Conservation (phyloP, 441 rosid species). For the Pelargonium cotyledonis region DNA sequence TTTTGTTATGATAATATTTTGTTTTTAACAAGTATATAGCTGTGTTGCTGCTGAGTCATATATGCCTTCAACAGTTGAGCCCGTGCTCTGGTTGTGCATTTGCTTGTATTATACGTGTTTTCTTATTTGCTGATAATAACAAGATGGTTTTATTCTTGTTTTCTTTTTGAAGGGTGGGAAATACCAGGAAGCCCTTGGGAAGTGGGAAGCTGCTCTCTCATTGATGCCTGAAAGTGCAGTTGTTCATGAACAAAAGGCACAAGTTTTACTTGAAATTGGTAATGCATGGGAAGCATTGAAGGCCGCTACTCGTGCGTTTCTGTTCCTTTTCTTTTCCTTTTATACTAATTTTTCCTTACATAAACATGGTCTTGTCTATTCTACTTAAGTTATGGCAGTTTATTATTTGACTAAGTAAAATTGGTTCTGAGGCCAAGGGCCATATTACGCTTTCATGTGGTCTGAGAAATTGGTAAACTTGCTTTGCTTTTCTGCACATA, state of each 20-base stretch:
- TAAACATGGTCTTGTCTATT: not conserved
- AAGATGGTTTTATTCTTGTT: slow-evolving; percentile 7
- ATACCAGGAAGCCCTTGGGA: slow-evolving; percentile 72
- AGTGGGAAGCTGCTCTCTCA: slow-evolving; percentile 82
- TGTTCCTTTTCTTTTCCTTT: slow-evolving; percentile 7
- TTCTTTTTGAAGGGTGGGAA: slow-evolving; percentile 59
- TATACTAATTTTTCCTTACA: not conserved
- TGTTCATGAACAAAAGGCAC: slow-evolving; percentile 85
- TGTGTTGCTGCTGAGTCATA: not conserved
- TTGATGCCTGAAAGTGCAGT: slow-evolving; percentile 56
- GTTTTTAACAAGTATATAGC: no score
- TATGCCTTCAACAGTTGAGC: not conserved
- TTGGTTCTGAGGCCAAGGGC: not conserved
- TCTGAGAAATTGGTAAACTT: slow-evolving; percentile 1
- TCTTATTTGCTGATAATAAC: not conserved
- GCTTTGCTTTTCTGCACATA: not conserved
- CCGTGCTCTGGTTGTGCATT: not conserved
- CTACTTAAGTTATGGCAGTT: not conserved
- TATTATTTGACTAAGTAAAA: not conserved
- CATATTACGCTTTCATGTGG: not conserved
- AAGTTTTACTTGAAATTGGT: slow-evolving; percentile 77
- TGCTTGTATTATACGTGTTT: not conserved
- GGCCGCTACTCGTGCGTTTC: slow-evolving; percentile 57
- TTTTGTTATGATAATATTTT: no score
- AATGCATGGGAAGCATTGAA: slow-evolving; percentile 76